Percentiles rank a stretch among this genome's conserved stretches.
These are phyloP conservation scores for Solanum raphanifolium DNA, from an alignment of 257 asterid species.

Conservation along the genomic window DNA sequence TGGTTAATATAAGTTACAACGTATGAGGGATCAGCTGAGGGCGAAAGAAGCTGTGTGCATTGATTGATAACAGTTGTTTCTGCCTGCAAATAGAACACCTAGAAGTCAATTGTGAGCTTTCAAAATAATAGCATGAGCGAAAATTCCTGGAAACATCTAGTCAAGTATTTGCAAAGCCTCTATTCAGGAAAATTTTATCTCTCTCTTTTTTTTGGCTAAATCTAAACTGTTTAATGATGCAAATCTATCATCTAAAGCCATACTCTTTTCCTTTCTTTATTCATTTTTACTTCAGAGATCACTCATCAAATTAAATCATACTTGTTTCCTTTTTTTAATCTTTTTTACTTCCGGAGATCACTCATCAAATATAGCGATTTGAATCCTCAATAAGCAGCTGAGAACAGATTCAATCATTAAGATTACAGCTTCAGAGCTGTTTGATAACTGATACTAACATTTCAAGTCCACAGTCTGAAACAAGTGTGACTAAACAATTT, in stretches of 20 bases:
- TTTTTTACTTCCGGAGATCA: neutral
- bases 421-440: neutral
- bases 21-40: conserved; percentile 79
- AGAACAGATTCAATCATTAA: neutral
- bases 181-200: neutral
- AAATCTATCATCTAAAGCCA: neutral
- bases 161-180: neutral
- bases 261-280: neutral
- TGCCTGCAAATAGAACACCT: conserved; percentile 43
- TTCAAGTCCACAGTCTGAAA: neutral
- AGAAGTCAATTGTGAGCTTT: neutral
- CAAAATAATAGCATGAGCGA: neutral
- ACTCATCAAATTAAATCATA: neutral
- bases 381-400: neutral
- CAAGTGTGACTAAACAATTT: neutral
- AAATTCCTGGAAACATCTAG: neutral
- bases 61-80: conserved; percentile 86
- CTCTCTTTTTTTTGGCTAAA: neutral
- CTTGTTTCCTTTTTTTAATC: neutral
- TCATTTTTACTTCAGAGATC: neutral
- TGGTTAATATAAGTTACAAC: conserved; percentile 71
- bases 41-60: conserved; percentile 85
- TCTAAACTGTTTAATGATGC: neutral
- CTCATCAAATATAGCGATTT: neutral
- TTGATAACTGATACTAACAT: neutral